Evolutionary conservation across 2,329 filamentous ascomycete species (phyloP).

Genomic region (Acrocalymma vagum): DNA sequence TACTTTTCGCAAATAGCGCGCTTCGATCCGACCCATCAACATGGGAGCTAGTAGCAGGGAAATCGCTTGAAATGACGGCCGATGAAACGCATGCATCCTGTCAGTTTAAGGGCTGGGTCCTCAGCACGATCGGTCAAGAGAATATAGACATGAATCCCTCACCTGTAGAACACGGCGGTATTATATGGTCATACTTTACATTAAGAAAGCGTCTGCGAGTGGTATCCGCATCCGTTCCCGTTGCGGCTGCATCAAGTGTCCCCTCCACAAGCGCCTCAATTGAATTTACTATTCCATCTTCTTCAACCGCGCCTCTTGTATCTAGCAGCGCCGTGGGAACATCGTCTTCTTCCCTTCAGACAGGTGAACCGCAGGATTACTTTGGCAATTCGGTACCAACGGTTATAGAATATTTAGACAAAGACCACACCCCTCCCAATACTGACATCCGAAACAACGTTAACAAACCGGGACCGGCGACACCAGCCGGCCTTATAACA

Average conservation of each 20-base stretch:
- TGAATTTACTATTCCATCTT: conserved; percentile 34
- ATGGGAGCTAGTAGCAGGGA: conserved; percentile 65
- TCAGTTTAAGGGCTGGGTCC: conserved; percentile 75
- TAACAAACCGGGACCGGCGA: conserved; percentile 6
- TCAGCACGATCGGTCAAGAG: conserved; percentile 64
- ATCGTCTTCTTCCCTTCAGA: conserved; percentile 16
- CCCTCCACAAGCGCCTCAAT: conserved; percentile 46
- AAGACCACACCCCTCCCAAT: conserved; percentile 19
- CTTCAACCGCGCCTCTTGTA: conserved; percentile 23
- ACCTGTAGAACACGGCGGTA: conserved; percentile 66
- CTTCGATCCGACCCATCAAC: conserved; percentile 66
- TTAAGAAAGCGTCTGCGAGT: conserved; percentile 74
- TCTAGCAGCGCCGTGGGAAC: conserved; percentile 18
- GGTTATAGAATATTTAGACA: conserved; percentile 8
- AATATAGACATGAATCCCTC: conserved; percentile 60
- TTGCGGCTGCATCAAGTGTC: conserved; percentile 18
- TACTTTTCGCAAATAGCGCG: conserved; percentile 74
- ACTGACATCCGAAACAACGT: conserved; percentile 11
- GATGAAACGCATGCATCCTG: conserved; percentile 49
- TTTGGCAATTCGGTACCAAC: conserved; percentile 46
- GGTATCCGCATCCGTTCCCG: conserved; percentile 61
- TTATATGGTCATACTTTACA: conserved; percentile 76
- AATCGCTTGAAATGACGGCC: conserved; percentile 29
- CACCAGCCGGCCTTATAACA: conserved; percentile 3
- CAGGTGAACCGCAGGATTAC: conserved; percentile 50